A percentile compares a stretch with the other conserved stretches of the same genome.
These are phyloP conservation scores for Kluyveromyces dobzhanskii DNA, from an alignment of 805 yeast genomes.

Conservation along the genomic window DNA sequence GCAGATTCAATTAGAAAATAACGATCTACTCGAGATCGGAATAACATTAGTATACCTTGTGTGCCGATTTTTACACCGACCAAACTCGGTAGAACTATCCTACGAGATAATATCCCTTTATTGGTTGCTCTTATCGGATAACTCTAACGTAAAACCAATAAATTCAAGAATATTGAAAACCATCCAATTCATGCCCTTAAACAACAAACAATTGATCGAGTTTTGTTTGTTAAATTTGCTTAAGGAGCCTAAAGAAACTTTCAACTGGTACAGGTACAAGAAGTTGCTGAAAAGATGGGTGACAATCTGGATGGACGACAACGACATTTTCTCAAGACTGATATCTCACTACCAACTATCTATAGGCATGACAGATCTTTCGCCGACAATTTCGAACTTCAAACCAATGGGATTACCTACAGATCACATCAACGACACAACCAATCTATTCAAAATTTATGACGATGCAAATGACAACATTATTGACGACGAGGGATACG, in stretches of 20 bases:
- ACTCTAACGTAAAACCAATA: constrained; percentile 5
- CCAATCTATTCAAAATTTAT: constrained; percentile 1
- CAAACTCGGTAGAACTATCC: constrained; percentile 12
- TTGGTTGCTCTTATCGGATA: constrained; percentile 19
- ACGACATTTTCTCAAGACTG: neutral
- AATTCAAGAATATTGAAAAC: constrained; percentile 20
- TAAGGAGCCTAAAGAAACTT: constrained; percentile 1
- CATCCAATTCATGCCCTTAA: constrained; percentile 22
- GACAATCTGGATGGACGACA: constrained; percentile 5
- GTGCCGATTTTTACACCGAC: constrained; percentile 10
- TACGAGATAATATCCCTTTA: constrained; percentile 25
- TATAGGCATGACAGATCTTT: constrained; percentile 16
- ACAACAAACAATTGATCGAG: constrained; percentile 19
- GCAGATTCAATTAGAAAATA: constrained; percentile 11
- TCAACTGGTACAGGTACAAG: constrained; percentile 3
- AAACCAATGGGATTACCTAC: constrained; percentile 16
- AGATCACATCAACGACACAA: neutral
- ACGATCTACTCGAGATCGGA: constrained; percentile 23
- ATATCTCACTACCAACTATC: constrained; percentile 4
- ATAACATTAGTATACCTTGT: constrained; percentile 22
- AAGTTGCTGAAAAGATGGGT: constrained; percentile 5
- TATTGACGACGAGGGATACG: constrained; percentile 4
- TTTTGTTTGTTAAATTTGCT: constrained; percentile 14
- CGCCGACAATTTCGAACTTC: constrained; percentile 8
- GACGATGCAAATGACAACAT: constrained; percentile 1